A percentile compares a stretch with the other conserved stretches of the same genome.
phyloP scores from a whole-genome alignment of 164 flowering plant species.

The Sextonia rubra region DNA sequence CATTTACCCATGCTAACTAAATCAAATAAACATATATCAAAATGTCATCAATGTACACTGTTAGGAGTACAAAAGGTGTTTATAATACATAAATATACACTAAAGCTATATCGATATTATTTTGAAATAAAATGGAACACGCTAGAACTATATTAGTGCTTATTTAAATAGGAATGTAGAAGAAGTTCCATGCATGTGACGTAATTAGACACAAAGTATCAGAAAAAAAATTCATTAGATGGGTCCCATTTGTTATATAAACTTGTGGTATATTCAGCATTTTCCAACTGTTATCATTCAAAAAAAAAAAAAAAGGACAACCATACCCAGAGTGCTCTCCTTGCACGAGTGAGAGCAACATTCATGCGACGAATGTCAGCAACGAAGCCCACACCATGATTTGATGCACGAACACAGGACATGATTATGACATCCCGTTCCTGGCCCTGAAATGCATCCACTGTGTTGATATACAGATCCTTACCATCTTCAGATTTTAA shows the following conservation, averaged over 20 bases:
- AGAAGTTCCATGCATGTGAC: background rate
- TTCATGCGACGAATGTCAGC: slow-evolving; percentile 97
- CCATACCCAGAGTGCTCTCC: slow-evolving; percentile 92
- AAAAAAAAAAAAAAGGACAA: background rate
- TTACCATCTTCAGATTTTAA: slow-evolving; percentile 83
- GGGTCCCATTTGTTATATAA: no score
- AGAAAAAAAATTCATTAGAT: no score
- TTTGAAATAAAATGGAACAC: no score
- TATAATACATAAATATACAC: no score
- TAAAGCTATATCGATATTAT: no score
- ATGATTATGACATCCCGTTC: slow-evolving; percentile 95
- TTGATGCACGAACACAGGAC: slow-evolving; percentile 98
- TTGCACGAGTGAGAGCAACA: slow-evolving; percentile 97
- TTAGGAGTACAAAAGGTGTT: no score
- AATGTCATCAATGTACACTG: no score
- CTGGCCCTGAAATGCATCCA: slow-evolving; percentile 98
- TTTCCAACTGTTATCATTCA: background rate
- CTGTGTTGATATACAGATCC: slow-evolving; percentile 91
- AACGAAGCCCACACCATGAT: slow-evolving; percentile 94
- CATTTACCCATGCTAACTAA: no score
- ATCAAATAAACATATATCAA: no score
- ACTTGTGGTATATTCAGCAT: background rate
- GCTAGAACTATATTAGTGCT: no score
- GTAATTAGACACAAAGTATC: background rate
- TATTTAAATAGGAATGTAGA: no score